Percentiles rank a stretch among this genome's conserved stretches.
These are phyloP conservation scores for Ambrosia hybrid DNA, from an alignment of 140 eudicot genomes.

Conservation along the genomic window DNA sequence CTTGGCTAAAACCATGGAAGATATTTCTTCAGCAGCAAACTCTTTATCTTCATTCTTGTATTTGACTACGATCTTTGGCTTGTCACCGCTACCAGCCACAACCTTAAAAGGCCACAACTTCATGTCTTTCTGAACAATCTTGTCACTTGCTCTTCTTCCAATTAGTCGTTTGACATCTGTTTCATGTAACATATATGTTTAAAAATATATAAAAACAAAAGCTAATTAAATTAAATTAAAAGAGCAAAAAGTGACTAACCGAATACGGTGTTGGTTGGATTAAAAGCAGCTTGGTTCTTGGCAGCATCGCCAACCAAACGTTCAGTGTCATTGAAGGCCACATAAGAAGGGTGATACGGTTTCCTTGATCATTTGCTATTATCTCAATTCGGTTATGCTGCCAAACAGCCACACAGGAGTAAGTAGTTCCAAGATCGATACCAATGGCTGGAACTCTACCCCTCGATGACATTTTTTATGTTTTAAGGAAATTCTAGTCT, in stretches of 20 bases:
- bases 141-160: constrained; percentile 35
- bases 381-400: constrained; percentile 32
- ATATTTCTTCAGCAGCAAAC: constrained; percentile 33
- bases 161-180: constrained; percentile 36
- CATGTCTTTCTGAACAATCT: constrained; percentile 24
- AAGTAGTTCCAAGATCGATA: constrained; percentile 34
- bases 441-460: constrained; percentile 35
- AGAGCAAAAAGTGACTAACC: constrained; percentile 12
- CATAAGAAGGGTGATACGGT: constrained; percentile 32
- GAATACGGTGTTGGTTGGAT: constrained; percentile 36
- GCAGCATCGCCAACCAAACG: constrained; percentile 38
- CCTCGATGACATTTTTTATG: constrained; percentile 18
- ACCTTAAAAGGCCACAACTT: constrained; percentile 39
- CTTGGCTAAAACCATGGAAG: constrained; percentile 31
- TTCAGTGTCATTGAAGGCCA: constrained; percentile 32
- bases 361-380: constrained; percentile 41
- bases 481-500: background rate
- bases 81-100: constrained; percentile 17
- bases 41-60: constrained; percentile 26
- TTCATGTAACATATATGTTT: constrained; percentile 4
- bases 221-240: no score
- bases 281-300: constrained; percentile 33
- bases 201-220: no score
- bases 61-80: constrained; percentile 26
- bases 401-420: constrained; percentile 40